Percentiles rank a stretch among this genome's conserved stretches.
Conservation (phyloP, 208 protist species). For the Trichomonas tenax region DNA sequence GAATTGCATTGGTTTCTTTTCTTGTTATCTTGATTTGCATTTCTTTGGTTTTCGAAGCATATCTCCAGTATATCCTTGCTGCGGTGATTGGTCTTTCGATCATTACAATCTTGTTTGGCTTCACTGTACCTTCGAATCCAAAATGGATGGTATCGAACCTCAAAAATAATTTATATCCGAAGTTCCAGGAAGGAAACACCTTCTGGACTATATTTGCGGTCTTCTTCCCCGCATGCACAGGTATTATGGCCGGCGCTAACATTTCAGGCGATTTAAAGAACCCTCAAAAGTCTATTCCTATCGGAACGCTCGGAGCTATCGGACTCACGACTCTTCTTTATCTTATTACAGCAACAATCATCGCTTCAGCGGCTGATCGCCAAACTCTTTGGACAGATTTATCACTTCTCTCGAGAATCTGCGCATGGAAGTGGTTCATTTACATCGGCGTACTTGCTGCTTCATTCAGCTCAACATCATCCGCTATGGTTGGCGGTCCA, state of each 20-base stretch:
- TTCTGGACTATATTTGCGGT: conserved; percentile 37
- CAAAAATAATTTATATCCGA: neutral
- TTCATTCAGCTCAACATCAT: neutral
- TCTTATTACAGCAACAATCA: neutral
- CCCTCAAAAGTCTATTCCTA: conserved; percentile 46
- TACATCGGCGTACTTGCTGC: neutral
- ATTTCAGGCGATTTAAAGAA: conserved; percentile 49
- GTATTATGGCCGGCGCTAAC: conserved; percentile 57
- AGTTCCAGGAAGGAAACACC: neutral
- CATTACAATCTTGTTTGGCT: neutral
- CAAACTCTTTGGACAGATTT: neutral
- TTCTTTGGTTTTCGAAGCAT: neutral
- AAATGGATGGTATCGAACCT: neutral
- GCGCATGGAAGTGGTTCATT: neutral
- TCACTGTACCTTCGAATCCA: neutral
- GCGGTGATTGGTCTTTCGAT: neutral
- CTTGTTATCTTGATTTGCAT: neutral
- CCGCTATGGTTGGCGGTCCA: neutral
- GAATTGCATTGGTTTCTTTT: neutral
- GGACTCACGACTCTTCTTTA: neutral
- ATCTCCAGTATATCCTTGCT: neutral
- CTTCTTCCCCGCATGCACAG: conserved; percentile 55
- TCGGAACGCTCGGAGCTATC: neutral
- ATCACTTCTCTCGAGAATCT: neutral
- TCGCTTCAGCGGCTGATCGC: neutral